A percentile compares a stretch with the other conserved stretches of the same genome.
Conservation (phyloP, 306 rosid species). For the Fragaria ananassa region DNA sequence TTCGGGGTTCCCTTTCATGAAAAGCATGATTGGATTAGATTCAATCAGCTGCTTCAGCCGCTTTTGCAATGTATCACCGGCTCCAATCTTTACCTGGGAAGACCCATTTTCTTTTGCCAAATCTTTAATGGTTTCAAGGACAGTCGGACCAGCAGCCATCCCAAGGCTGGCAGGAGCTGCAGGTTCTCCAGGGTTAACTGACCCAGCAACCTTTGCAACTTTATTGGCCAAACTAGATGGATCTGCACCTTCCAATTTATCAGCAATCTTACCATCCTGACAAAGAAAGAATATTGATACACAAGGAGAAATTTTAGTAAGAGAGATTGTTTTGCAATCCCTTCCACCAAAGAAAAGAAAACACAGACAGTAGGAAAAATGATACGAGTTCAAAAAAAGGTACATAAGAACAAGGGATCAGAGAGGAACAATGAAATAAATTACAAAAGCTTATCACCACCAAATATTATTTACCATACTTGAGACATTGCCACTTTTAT, state of each 20-base stretch:
- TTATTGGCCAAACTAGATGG: conserved; percentile 97
- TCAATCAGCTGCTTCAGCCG: conserved; percentile 57
- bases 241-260: conserved; percentile 95
- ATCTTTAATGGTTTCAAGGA: conserved; percentile 73
- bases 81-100: conserved; percentile 43
- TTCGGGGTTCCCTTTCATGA: conserved; percentile 89
- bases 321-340: not conserved
- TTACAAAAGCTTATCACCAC: not conserved
- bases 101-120: conserved; percentile 60
- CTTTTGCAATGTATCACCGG: conserved; percentile 37
- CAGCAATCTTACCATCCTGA: conserved; percentile 80
- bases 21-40: conserved; percentile 63
- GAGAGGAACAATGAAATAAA: not conserved
- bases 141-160: conserved; percentile 70
- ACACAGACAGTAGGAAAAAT: not conserved
- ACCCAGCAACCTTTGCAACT: conserved; percentile 80
- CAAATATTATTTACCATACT: not conserved
- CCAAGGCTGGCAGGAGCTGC: conserved; percentile 97
- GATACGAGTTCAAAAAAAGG: not conserved
- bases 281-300: conserved; percentile 18
- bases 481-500: not conserved
- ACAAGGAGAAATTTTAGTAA: not conserved
- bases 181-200: conserved; percentile 61
- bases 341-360: not conserved
- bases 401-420: not conserved